Evolutionary conservation across 83 land plant genomes (phyloP).

Genomic region (Larix sibirica): DNA sequence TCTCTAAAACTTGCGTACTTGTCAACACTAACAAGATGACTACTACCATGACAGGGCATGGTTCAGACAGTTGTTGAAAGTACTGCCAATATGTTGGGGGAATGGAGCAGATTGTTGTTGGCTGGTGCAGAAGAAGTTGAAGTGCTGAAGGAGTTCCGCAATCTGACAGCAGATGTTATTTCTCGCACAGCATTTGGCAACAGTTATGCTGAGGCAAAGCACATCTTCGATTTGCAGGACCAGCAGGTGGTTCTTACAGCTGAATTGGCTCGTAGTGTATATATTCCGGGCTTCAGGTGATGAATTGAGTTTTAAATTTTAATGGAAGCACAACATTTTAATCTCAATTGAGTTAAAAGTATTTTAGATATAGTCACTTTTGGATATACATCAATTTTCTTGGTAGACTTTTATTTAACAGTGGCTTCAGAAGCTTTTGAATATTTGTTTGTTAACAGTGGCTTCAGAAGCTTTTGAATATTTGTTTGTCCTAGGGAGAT

Average conservation of each 20-base stretch:
- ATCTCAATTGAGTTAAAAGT: too few relatives aligned
- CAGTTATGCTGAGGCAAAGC: conserved; percentile 54
- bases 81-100: conserved; percentile 26
- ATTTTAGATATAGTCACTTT: too few relatives aligned
- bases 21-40: neutral
- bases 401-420: too few relatives aligned
- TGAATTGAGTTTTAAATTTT: neutral
- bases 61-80: conserved; percentile 36
- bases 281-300: conserved; percentile 67
- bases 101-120: conserved; percentile 24
- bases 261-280: conserved; percentile 33
- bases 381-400: too few relatives aligned
- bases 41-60: conserved; percentile 24
- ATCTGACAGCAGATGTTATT: conserved; percentile 46
- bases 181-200: conserved; percentile 59
- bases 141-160: conserved; percentile 37
- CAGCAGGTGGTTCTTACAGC: conserved; percentile 33
- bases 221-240: conserved; percentile 49
- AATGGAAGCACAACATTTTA: too few relatives aligned
- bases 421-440: too few relatives aligned
- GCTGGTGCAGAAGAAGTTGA: conserved; percentile 29
- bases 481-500: too few relatives aligned
- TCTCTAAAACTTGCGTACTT: too few relatives aligned
- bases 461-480: too few relatives aligned
- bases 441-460: too few relatives aligned